Evolutionary conservation across 805 yeast species (phyloP).

Genomic region (Lipomyces oligophaga): DNA sequence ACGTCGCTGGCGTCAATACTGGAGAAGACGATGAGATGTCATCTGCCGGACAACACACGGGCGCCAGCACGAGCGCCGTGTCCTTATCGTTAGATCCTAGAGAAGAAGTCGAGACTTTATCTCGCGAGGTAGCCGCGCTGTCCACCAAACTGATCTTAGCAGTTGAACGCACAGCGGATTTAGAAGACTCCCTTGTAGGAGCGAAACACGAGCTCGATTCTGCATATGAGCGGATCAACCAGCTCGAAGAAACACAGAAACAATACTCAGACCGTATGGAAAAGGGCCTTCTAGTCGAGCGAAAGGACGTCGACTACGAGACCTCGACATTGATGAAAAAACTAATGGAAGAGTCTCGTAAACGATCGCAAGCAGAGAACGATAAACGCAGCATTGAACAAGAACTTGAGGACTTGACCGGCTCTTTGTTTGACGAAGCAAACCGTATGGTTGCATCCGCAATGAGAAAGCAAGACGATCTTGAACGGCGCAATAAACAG

Average conservation of each 20-base stretch:
- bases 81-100: constrained; percentile 11
- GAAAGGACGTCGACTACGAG: constrained; percentile 33
- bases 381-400: constrained; percentile 59
- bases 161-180: constrained; percentile 32
- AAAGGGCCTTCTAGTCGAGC: constrained; percentile 32
- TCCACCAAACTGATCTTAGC: constrained; percentile 32
- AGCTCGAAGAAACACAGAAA: constrained; percentile 17
- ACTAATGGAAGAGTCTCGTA: constrained; percentile 35
- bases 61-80: constrained; percentile 7
- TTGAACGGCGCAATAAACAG: constrained; percentile 44
- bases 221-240: constrained; percentile 11
- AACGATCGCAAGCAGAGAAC: constrained; percentile 48
- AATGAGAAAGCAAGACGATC: constrained; percentile 57
- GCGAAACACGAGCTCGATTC: constrained; percentile 20
- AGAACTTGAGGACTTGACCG: constrained; percentile 78
- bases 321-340: constrained; percentile 38
- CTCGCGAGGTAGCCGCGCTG: constrained; percentile 27
- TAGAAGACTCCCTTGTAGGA: constrained; percentile 30
- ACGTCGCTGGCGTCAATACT: background rate
- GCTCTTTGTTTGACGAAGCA: constrained; percentile 76
- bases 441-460: constrained; percentile 80
- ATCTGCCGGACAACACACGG: too few relatives aligned
- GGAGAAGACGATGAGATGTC: background rate
- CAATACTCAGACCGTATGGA: constrained; percentile 10
- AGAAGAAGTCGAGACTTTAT: constrained; percentile 20